Evolutionary conservation across 768 basidiomycete species (phyloP).

Genomic region (Leccinum aurantiacum): DNA sequence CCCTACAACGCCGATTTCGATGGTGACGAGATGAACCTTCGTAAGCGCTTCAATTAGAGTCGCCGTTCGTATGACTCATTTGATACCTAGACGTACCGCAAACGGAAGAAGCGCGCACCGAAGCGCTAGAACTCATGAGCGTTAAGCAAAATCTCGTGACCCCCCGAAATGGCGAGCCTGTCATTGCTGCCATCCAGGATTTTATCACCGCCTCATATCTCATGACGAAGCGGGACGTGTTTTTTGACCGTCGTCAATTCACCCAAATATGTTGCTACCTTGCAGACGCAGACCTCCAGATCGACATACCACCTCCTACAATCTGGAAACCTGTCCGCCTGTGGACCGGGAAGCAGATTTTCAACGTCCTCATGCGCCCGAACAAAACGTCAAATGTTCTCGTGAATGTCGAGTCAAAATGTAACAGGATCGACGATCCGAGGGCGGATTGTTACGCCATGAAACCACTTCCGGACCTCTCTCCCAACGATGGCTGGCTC

Average conservation of each 20-base stretch:
- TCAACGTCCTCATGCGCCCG: slow-evolving; percentile 94
- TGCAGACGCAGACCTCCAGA: slow-evolving; percentile 85
- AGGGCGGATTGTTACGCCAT: slow-evolving; percentile 62
- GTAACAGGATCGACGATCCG: slow-evolving; percentile 84
- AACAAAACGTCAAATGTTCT: slow-evolving; percentile 78
- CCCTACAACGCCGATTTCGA: slow-evolving; percentile 99
- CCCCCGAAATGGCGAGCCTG: slow-evolving; percentile 96
- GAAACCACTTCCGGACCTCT: slow-evolving; percentile 75
- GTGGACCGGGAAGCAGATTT: slow-evolving; percentile 99
- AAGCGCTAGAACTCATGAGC: slow-evolving; percentile 96
- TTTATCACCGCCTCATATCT: slow-evolving; percentile 99
- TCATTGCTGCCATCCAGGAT: slow-evolving; percentile 99
- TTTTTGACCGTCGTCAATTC: slow-evolving; percentile 92
- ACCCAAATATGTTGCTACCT: slow-evolving; percentile 96
- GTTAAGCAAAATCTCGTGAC: slow-evolving; percentile 97
- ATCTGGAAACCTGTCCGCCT: slow-evolving; percentile 90
- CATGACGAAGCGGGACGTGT: slow-evolving; percentile 87
- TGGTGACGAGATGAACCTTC: slow-evolving; percentile 99
- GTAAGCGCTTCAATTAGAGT: slow-evolving; percentile 45
- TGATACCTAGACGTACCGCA: slow-evolving; percentile 83
- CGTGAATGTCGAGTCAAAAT: slow-evolving; percentile 96
- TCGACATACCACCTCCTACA: slow-evolving; percentile 93
- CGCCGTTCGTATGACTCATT: slow-evolving; percentile 4
- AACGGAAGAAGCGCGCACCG: slow-evolving; percentile 96
- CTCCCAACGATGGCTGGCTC: slow-evolving; percentile 96